phyloP scores from a whole-genome alignment of 495 filamentous ascomycete species.

The Penicillium maclennaniae region DNA sequence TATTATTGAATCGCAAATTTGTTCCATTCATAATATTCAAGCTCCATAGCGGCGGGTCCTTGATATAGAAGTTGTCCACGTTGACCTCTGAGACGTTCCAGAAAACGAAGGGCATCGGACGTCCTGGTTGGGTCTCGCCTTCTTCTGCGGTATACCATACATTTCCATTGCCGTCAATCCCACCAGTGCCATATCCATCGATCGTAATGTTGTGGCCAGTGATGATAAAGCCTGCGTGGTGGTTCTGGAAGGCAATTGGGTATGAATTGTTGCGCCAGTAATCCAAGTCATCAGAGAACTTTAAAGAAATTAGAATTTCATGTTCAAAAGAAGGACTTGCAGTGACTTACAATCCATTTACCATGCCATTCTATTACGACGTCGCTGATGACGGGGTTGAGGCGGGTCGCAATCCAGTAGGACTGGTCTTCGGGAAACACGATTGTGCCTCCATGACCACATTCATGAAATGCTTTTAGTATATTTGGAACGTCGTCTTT shows the following conservation, averaged over 20 bases:
- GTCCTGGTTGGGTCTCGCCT: slow-evolving; percentile 45
- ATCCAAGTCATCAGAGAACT: slow-evolving; percentile 49
- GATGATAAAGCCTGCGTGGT: slow-evolving; percentile 50
- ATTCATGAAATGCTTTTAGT: slow-evolving; percentile 46
- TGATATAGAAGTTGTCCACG: slow-evolving; percentile 51
- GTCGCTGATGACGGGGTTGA: slow-evolving; percentile 46
- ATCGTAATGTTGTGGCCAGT: slow-evolving; percentile 47
- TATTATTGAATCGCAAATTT: slow-evolving; percentile 51
- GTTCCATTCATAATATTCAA: slow-evolving; percentile 59
- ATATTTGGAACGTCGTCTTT: slow-evolving; percentile 50
- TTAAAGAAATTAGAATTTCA: not conserved
- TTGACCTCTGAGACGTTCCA: slow-evolving; percentile 55
- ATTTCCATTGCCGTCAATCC: slow-evolving; percentile 54
- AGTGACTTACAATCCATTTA: slow-evolving; percentile 39
- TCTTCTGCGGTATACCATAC: slow-evolving; percentile 45
- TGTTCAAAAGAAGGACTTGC: not conserved
- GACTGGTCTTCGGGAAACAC: slow-evolving; percentile 48
- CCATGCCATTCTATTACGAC: slow-evolving; percentile 47
- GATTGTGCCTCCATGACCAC: slow-evolving; percentile 47
- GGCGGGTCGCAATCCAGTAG: slow-evolving; percentile 47
- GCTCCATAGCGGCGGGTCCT: slow-evolving; percentile 51
- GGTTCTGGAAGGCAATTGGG: slow-evolving; percentile 54
- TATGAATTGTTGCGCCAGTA: slow-evolving; percentile 57
- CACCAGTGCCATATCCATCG: slow-evolving; percentile 48
- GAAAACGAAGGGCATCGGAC: slow-evolving; percentile 59